Evolutionary conservation across 768 basidiomycete species (phyloP).

Genomic region (Hemileccinum rubropunctum): DNA sequence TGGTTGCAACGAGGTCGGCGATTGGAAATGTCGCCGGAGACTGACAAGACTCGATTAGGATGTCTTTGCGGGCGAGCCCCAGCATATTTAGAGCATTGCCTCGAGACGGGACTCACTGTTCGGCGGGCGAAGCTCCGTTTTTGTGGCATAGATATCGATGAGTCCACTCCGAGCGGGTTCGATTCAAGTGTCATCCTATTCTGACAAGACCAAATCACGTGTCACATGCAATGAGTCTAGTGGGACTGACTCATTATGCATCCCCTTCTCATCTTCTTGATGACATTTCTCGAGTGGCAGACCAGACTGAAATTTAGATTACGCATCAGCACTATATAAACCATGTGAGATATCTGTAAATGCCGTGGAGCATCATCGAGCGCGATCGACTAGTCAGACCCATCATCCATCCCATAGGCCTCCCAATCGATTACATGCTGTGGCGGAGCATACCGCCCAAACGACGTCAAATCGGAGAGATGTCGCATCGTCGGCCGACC

Average conservation of each 20-base stretch:
- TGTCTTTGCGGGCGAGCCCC: neutral
- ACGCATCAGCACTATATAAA: slow-evolving; percentile 13
- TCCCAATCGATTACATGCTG: slow-evolving; percentile 37
- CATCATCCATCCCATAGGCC: slow-evolving; percentile 5
- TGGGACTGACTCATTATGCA: neutral
- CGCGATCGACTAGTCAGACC: neutral
- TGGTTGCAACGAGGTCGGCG: neutral
- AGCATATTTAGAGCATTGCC: too few relatives aligned
- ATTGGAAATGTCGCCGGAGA: neutral
- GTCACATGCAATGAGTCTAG: too few relatives aligned
- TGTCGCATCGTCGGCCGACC: slow-evolving; percentile 84
- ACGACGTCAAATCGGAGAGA: slow-evolving; percentile 49
- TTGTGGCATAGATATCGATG: too few relatives aligned
- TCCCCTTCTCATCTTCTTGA: too few relatives aligned
- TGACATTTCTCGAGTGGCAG: too few relatives aligned
- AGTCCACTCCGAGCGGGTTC: too few relatives aligned
- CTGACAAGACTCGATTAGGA: neutral
- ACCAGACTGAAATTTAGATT: slow-evolving; percentile 2
- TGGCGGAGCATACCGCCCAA: slow-evolving; percentile 17
- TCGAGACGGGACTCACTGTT: too few relatives aligned
- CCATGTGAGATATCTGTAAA: neutral
- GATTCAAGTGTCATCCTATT: too few relatives aligned
- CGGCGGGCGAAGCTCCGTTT: too few relatives aligned
- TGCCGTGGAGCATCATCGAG: too few relatives aligned
- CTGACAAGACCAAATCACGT: too few relatives aligned